A percentile compares a stretch with the other conserved stretches of the same genome.
Evolutionary conservation across 352 stramenopile species (phyloP).

Genomic region (Bremia lactucae): DNA sequence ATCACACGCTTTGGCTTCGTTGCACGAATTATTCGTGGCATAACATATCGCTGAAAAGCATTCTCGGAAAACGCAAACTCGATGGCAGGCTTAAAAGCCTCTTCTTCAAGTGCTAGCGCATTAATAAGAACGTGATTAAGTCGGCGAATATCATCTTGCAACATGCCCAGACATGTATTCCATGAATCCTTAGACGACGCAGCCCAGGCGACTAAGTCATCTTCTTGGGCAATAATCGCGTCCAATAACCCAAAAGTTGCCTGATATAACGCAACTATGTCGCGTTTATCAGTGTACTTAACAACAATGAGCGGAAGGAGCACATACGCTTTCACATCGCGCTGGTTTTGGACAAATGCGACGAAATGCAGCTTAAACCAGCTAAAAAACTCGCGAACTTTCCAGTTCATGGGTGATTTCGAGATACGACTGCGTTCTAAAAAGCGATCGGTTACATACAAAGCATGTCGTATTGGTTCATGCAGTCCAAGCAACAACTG

Average conservation of each 20-base stretch:
- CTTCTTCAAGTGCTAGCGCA: conserved; percentile 59
- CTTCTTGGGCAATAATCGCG: conserved; percentile 45
- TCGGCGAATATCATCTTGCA: conserved; percentile 65
- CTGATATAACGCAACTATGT: conserved; percentile 52
- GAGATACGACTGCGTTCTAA: conserved; percentile 43
- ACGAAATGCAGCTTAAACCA: conserved; percentile 80
- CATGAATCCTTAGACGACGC: conserved; percentile 36
- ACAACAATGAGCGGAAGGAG: conserved; percentile 54
- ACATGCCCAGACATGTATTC: conserved; percentile 27
- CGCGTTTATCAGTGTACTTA: conserved; percentile 46
- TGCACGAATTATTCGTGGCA: conserved; percentile 58
- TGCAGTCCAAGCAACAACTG: conserved; percentile 68
- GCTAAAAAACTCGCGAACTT: conserved; percentile 58
- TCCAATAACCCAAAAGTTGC: conserved; percentile 53
- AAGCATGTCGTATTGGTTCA: conserved; percentile 66
- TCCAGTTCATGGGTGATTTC: conserved; percentile 34
- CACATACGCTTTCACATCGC: conserved; percentile 56
- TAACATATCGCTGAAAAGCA: conserved; percentile 64
- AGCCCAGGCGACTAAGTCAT: conserved; percentile 33
- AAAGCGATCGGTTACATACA: conserved; percentile 79
- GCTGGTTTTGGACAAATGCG: conserved; percentile 64
- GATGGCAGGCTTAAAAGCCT: conserved; percentile 43
- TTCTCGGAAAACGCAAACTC: conserved; percentile 55
- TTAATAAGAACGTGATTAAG: conserved; percentile 61
- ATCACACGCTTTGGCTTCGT: conserved; percentile 57